Base-by-base conservation (phyloP, 2,329 filamentous ascomycete species). In the Volutella citrinella region DNA sequence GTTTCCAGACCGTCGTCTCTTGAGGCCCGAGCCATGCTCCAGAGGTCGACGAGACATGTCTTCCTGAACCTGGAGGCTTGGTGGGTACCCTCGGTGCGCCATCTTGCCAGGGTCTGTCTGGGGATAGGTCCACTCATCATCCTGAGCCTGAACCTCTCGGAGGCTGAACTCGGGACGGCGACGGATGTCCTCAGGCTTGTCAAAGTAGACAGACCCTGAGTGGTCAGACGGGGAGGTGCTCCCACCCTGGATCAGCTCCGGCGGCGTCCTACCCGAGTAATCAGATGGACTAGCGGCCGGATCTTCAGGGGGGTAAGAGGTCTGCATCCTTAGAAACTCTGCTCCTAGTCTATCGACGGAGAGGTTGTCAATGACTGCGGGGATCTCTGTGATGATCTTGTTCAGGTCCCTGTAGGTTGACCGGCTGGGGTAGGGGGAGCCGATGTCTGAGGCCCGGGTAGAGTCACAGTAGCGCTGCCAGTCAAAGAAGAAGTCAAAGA, bases 121-220 rank as follows among this genome's bases (percentile, higher is more conserved):
- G 34, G 63, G 58, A 43, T 64, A 64, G 16, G 61, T 64, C 63
- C 63, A 66, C 43, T 66, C 52, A 43, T 64, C 60, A 38, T 66
- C 60, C 33, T 61, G 60, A 32, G 56, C 57, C 42, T 56, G 57
- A 31, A 59, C 53, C 34, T 63, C 59, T 34, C 51, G 46, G 32
- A 65, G 54, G 35, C 55, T 60, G 36, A 54, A 49, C 32, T 52
- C 45, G 17, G 52, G 48, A 38, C 46, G 52, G 34, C 55, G 51
- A 36, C 49, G 49, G 32, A 44, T 39, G 29, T 65, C 56, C 14
- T 58, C 56, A 19, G 45, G 30, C 27, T 52, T 48, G 18, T 60
- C 60, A 18, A 57, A 42, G 40, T 54, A 53, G 46, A 56, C 32
- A 26, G 61, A 60, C 33, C 55, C 59, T 12, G 62, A 64, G 46